Conservation (phyloP, 306 rosid species). For the Prunus salicina region DNA sequence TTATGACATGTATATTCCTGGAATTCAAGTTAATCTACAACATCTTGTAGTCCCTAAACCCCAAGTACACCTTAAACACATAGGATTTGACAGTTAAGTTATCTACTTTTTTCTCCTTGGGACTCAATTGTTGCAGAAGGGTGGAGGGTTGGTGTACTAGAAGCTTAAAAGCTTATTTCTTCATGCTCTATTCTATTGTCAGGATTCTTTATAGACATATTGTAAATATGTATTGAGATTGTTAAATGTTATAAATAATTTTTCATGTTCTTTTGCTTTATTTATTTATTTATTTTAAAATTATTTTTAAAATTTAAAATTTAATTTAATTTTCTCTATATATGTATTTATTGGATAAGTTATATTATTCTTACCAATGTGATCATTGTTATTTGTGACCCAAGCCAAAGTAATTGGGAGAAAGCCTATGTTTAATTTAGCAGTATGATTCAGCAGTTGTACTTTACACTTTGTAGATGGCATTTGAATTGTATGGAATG, state of each 20-base stretch:
- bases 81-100: too few species aligned
- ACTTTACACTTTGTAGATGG: constrained; percentile 53
- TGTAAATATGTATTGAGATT: too few species aligned
- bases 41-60: neutral
- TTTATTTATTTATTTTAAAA: neutral
- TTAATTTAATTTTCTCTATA: neutral
- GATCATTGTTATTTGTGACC: neutral
- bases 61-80: too few species aligned
- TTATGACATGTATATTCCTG: neutral
- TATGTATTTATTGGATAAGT: neutral
- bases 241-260: too few species aligned
- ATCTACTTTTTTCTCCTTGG: too few species aligned
- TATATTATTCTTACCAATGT: neutral
- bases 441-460: neutral
- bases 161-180: too few species aligned
- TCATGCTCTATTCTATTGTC: too few species aligned
- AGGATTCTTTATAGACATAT: too few species aligned
- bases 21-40: neutral
- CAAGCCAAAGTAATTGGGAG: neutral
- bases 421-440: neutral
- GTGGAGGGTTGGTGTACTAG: too few species aligned
- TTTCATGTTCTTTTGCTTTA: neutral
- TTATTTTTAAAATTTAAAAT: too few species aligned
- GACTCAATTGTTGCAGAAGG: too few species aligned
- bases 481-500: constrained; percentile 95